Conservation (phyloP, 2,329 filamentous ascomycete genomes). For the Ascochyta pisi region DNA sequence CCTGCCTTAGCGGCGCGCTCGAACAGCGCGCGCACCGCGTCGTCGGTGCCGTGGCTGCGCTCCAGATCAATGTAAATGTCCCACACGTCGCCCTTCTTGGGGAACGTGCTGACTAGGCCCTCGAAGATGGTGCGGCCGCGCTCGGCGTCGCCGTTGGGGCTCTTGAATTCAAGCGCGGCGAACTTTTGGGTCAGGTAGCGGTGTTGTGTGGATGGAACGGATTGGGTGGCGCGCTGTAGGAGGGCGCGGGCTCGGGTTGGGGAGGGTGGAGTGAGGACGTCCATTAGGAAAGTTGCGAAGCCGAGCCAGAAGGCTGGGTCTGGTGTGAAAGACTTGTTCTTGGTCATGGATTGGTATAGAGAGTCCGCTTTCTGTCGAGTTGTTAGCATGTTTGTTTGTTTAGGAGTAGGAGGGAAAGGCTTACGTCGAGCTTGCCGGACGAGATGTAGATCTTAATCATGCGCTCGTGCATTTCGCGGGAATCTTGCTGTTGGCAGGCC, state of each 20-base stretch:
- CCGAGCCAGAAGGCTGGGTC: constrained; percentile 87
- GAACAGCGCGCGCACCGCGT: constrained; percentile 76
- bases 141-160: constrained; percentile 81
- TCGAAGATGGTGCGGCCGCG: constrained; percentile 95
- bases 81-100: constrained; percentile 92
- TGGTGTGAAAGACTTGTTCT: constrained; percentile 81
- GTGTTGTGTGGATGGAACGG: constrained; percentile 73
- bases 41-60: constrained; percentile 62
- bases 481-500: constrained; percentile 92
- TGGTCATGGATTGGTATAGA: constrained; percentile 84
- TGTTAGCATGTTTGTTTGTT: constrained; percentile 25
- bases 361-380: constrained; percentile 77
- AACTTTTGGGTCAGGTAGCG: constrained; percentile 84
- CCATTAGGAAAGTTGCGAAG: constrained; percentile 92
- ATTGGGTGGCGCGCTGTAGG: constrained; percentile 83
- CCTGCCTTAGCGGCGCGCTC: constrained; percentile 71
- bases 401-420: constrained; percentile 42
- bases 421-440: constrained; percentile 81
- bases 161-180: constrained; percentile 89
- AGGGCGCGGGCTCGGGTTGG: constrained; percentile 78
- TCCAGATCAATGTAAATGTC: constrained; percentile 91
- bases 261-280: constrained; percentile 72
- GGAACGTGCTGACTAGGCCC: constrained; percentile 80
- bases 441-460: constrained; percentile 95
- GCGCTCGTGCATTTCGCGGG: constrained; percentile 86